Base-by-base conservation (phyloP, 2,329 filamentous ascomycete genomes). In the Rhynchosporium agropyri region DNA sequence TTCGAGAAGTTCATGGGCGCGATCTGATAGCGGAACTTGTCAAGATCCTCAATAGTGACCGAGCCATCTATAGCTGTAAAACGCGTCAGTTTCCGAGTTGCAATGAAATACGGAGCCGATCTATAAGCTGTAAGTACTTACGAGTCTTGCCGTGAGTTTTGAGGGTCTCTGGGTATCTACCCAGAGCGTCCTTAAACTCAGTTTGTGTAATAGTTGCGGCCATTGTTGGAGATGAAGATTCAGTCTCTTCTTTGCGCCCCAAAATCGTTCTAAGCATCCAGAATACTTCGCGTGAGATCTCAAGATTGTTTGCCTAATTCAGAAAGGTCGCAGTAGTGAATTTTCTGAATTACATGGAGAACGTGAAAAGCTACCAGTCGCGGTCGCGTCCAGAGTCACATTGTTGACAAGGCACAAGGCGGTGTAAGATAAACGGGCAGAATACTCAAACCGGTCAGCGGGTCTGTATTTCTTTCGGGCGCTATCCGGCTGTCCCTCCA, bases 1-100 rank as follows among this genome's bases (percentile, higher is more conserved):
- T 73, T 71, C 2, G 73, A 74, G 65, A 89, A 85, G 1, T 69
- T 66, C 1, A 74, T 69, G 1, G 82, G 78, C 2, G 87, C 84
- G 28, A 80, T 78, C 8, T 75, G 74, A 69, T 88, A 87, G 62
- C 89, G 83, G 69, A 83, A 85, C 1, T 77, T 67, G 65, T 91
- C 88, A 26, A 91, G 79, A 55, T 84, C 79, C 33, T 77, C 70
- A 5, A 90, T 78, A 1, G 67, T 67, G 12, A 58, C 38, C 29
- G 48, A 42, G 43, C 63, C 73, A 33, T 65, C 61, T 60, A 70
- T 72, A 43, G 68, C 72, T 74, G 62, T 56, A 26, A 33, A 48
- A 58, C 31, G 50, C 63, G 62, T 72, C 42, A 72, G 61, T 55
- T 54, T 55, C 28, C 49, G 4, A 29, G n/a, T 57, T 28, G 42